Percentiles rank a stretch among this genome's conserved stretches.
phyloP scores from a whole-genome alignment of 805 yeast genomes.

The Candida tammaniensis region DNA sequence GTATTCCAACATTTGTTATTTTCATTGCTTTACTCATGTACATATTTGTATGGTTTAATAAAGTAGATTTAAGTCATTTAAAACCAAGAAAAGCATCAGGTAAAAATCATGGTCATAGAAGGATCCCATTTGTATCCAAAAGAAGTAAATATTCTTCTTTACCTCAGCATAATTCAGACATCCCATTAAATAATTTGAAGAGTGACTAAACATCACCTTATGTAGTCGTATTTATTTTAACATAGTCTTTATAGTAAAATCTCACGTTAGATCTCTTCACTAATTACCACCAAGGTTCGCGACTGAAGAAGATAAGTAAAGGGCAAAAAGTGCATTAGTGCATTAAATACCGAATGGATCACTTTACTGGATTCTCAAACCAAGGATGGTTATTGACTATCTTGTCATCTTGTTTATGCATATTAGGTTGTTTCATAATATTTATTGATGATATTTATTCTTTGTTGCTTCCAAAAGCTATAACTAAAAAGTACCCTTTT shows the following conservation, averaged over 20 bases:
- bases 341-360: too few relatives aligned
- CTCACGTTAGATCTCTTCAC: too few relatives aligned
- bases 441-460: slow-evolving; percentile 56
- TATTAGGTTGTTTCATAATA: slow-evolving; percentile 68
- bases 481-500: slow-evolving; percentile 44
- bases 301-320: too few relatives aligned
- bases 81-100: slow-evolving; percentile 28
- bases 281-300: too few relatives aligned
- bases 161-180: slow-evolving; percentile 30
- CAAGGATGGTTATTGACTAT: slow-evolving; percentile 68
- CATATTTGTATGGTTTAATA: slow-evolving; percentile 56
- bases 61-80: slow-evolving; percentile 42
- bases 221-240: too few relatives aligned
- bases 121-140: slow-evolving; percentile 23
- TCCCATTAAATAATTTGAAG: slow-evolving; percentile 13
- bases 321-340: too few relatives aligned
- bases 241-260: too few relatives aligned
- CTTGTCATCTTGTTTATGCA: slow-evolving; percentile 67
- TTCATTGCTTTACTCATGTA: slow-evolving; percentile 63
- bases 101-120: slow-evolving; percentile 25
- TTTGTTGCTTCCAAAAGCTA: slow-evolving; percentile 35
- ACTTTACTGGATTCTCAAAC: slow-evolving; percentile 1
- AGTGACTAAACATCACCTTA: slow-evolving; percentile 10
- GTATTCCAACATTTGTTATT: slow-evolving; percentile 66
- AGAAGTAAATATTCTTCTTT: slow-evolving; percentile 21